Percentiles rank a stretch among this genome's conserved stretches.
Conservation (phyloP, 1,139 yeast species). For the Scheffersomyces stambukii region DNA sequence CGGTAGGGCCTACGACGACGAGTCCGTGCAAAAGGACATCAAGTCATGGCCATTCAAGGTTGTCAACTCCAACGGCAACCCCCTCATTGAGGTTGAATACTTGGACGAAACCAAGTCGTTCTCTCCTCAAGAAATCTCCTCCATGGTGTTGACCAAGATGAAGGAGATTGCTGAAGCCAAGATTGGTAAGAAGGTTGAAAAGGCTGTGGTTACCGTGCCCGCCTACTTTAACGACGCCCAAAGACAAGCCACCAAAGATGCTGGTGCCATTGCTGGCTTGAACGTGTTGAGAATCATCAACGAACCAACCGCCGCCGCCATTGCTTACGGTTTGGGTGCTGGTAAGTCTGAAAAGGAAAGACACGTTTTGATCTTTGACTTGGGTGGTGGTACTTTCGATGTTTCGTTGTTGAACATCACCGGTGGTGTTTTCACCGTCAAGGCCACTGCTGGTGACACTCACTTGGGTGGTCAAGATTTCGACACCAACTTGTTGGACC, state of each 20-base stretch:
- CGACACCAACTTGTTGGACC: constrained; percentile 93
- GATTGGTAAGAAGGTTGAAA: constrained; percentile 89
- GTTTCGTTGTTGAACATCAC: constrained; percentile 94
- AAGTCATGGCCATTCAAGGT: constrained; percentile 98
- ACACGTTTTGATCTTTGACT: constrained; percentile 88
- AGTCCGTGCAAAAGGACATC: constrained; percentile 90
- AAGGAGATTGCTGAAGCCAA: constrained; percentile 97
- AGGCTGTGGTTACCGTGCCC: constrained; percentile 95
- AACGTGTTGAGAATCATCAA: constrained; percentile 94
- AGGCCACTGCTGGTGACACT: constrained; percentile 99
- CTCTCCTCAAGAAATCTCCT: constrained; percentile 96
- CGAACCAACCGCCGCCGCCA: constrained; percentile 98
- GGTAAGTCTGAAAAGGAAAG: constrained; percentile 86
- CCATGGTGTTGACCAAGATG: constrained; percentile 97
- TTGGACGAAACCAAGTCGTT: constrained; percentile 89
- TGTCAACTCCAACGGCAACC: constrained; percentile 80
- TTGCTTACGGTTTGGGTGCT: constrained; percentile 97
- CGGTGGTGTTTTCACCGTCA: constrained; percentile 99
- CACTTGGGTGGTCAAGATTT: constrained; percentile 99
- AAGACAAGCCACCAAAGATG: constrained; percentile 98
- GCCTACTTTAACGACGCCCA: constrained; percentile 97
- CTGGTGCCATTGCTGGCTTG: constrained; percentile 96
- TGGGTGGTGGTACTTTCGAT: constrained; percentile 99
- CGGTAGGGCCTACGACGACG: constrained; percentile 91
- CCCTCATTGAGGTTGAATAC: constrained; percentile 89